Base-by-base conservation (phyloP, 1,139 yeast genomes). In the Nadsonia commutata region DNA sequence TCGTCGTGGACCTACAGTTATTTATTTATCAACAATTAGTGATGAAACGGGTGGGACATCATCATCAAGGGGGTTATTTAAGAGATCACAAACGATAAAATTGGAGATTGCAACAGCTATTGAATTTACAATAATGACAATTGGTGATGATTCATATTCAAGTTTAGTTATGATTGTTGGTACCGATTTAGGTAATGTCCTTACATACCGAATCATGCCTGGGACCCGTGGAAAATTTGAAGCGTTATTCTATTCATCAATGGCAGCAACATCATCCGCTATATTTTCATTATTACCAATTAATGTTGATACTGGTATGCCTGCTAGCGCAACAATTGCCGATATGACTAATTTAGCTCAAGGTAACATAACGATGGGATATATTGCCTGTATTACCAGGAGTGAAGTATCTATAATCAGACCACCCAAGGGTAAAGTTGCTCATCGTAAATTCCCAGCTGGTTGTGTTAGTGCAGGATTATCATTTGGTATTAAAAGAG, bases 1-100 rank as follows among this genome's bases (percentile, higher is more conserved):
- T 61, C 70, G 85, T 46, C 70, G 96, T 47, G 94, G 94, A 0
- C 95, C 95, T 1, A 85, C 86, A 0, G 67, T 84, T 2, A 81
- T 88, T 23, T 74, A 68, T 53, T 71, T 76, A 50, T 78, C 69
- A n/a, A 62, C 64, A 3, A 18, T 27, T 33, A 17, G 38, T 16
- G 9, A 17, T 8, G 20, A 20, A 2, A n/a, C 40, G 5, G 20
- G 13, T 20, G 3, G 18, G 3, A 21, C 38, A 4, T 21, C 37
- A 37, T 20, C 40, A 11, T 27, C 37, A 3, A 37, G 43, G 13
- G 21, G 31, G 2, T 31, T 37, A 4, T 20, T 27, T 1, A 13
- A 18, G 6, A 33, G 37, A 17, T 13, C 18, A 8, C 5, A 16
- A 18, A 20, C 40, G 11, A 13, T 37, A 3, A 22, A 33, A 5